Evolutionary conservation across 108 stramenopile species (phyloP).

Genomic region (Schizochytrium sp.): DNA sequence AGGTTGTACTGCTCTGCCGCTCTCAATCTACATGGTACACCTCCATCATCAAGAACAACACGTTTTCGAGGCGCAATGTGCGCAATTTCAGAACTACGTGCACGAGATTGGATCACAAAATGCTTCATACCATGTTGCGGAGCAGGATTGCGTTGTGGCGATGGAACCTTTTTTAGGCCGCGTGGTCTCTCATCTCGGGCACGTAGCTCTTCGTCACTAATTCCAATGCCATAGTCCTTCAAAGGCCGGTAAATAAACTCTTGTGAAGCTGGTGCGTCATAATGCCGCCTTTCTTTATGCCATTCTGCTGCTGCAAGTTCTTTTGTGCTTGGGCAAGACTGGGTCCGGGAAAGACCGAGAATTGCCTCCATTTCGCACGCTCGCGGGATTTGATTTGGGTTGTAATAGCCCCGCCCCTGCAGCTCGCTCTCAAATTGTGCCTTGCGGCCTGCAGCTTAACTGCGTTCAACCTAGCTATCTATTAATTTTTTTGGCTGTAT

Average conservation of each 20-base stretch:
- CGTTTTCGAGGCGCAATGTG: background rate
- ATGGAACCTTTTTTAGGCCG: background rate
- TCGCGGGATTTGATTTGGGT: no score
- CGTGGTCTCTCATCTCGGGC: slow-evolving; percentile 24
- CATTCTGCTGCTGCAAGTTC: background rate
- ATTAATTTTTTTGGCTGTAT: no score
- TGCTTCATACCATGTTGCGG: background rate
- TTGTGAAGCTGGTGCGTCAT: background rate
- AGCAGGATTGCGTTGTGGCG: background rate
- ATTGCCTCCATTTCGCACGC: background rate
- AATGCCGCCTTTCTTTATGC: slow-evolving; percentile 37
- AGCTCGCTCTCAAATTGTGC: no score
- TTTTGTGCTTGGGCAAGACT: background rate
- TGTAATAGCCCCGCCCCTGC: no score
- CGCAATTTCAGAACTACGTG: slow-evolving; percentile 15
- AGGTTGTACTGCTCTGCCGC: background rate
- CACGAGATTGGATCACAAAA: background rate
- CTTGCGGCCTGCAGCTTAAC: no score
- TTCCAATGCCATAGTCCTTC: background rate
- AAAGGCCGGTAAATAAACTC: background rate
- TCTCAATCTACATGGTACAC: slow-evolving; percentile 16
- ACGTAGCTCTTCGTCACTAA: background rate
- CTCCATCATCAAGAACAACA: slow-evolving; percentile 9
- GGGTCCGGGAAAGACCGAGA: background rate
- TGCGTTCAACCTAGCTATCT: no score